Percentiles rank a stretch among this genome's conserved stretches.
These are phyloP conservation scores for Ophiosphaerella narmari DNA, from an alignment of 2,329 filamentous ascomycete species.

Conservation along the genomic window DNA sequence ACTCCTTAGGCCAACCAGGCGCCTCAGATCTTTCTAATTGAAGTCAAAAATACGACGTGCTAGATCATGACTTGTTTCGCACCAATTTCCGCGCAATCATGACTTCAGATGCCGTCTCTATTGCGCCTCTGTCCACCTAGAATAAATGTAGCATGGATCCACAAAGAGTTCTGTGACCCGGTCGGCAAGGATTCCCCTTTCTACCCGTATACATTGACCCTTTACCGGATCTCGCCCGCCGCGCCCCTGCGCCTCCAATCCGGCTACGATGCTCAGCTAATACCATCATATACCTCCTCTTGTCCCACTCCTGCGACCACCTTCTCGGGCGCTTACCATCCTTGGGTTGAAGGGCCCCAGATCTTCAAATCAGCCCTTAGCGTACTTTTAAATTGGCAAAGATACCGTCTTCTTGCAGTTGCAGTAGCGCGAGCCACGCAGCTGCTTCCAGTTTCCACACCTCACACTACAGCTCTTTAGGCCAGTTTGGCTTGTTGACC, in stretches of 20 bases:
- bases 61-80: slow-evolving; percentile 21
- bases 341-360: slow-evolving; percentile 11
- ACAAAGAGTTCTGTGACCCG: slow-evolving; percentile 13
- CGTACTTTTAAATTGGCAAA: slow-evolving; percentile 24
- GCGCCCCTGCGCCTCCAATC: slow-evolving; percentile 25
- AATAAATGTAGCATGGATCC: slow-evolving; percentile 11
- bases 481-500: slow-evolving; percentile 25
- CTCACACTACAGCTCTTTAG: slow-evolving; percentile 22
- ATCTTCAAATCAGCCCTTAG: slow-evolving; percentile 26
- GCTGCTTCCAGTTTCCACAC: slow-evolving; percentile 31
- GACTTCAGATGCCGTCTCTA: slow-evolving; percentile 6
- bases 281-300: slow-evolving; percentile 29
- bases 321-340: slow-evolving; percentile 21
- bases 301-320: slow-evolving; percentile 28
- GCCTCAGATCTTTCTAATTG: slow-evolving; percentile 23
- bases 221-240: slow-evolving; percentile 17
- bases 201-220: slow-evolving; percentile 16
- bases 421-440: slow-evolving; percentile 39
- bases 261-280: slow-evolving; percentile 26
- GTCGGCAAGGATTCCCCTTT: slow-evolving; percentile 26
- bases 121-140: slow-evolving; percentile 16
- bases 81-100: slow-evolving; percentile 29
- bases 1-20: slow-evolving; percentile 25
- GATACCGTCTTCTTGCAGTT: slow-evolving; percentile 36
- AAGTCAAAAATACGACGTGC: slow-evolving; percentile 17